Evolutionary conservation across 2,329 filamentous ascomycete genomes (phyloP), one percentile per base, ranked within the genome.

Genomic region (Penicillium sumatraense): DNA sequence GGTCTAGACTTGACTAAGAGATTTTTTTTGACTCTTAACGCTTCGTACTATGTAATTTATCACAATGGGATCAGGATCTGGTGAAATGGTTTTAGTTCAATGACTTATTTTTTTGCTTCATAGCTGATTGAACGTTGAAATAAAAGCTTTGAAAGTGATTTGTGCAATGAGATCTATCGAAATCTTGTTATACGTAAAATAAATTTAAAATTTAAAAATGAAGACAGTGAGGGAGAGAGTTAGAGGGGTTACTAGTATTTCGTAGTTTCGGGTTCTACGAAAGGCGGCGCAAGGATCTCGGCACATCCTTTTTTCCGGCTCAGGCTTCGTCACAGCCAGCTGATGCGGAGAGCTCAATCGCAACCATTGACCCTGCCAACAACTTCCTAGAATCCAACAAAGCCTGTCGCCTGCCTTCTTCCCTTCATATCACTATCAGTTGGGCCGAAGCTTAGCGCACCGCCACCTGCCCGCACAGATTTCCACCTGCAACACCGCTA

Each of bases 341-440:
- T 60, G 51, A 50, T 58, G 51, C 54, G 57, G 61, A 66, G 64
- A 66, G 64, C 65, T 65, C 54, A 46, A 29, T 57, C 50, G 54
- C 47, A 56, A 27, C 48, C 41, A 56, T 52, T 59, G 55, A 50
- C 50, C 36, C 24, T 31, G 16, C 47, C 49, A 59, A 58, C 55
- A 48, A 42, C 57, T 35, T 53, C 49, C 53, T 42, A 50, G 41
- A 41, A 51, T 46, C 41, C 21, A 44, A 51, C 16, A 49, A 47
- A 40, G 13, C 51, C n/a, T 20, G 33, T 13, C 14, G 24, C 38
- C 52, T 42, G 54, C 26, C 41, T 52, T n/a, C 46, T 46, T 16
- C 23, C 8, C n/a, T n/a, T 13, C 29, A 35, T 10, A 20, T 26
- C 18, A n/a, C n/a, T n/a, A 8, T 44, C 18, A 10, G 11, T 47